These are phyloP conservation scores for Sphaerulina vaccinii DNA, from an alignment of 2,329 filamentous ascomycete genomes.

Conservation along the genomic window DNA sequence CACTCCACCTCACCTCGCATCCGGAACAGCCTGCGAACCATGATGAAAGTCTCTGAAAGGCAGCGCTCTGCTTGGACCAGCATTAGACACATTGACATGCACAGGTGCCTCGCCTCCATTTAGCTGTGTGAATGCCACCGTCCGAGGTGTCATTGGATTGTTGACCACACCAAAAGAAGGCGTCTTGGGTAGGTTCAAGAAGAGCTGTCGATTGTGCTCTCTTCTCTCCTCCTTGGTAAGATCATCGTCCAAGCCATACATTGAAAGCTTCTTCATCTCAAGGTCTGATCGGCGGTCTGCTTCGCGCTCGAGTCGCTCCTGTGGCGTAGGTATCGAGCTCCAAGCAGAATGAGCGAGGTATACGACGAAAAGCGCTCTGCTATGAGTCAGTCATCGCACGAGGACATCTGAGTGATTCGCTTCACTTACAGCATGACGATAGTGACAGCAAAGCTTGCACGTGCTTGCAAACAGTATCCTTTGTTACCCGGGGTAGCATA, in stretches of 20 bases:
- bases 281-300: constrained; percentile 30
- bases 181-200: constrained; percentile 44
- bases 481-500: constrained; percentile 50
- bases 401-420: background rate
- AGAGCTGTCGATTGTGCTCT: constrained; percentile 54
- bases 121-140: constrained; percentile 66
- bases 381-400: constrained; percentile 40
- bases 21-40: constrained; percentile 12
- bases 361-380: constrained; percentile 60
- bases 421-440: constrained; percentile 65
- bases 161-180: constrained; percentile 34
- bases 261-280: constrained; percentile 56
- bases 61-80: constrained; percentile 22
- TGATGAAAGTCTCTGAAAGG: constrained; percentile 34
- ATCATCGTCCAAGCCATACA: constrained; percentile 43
- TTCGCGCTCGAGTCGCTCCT: constrained; percentile 33
- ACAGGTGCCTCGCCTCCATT: constrained; percentile 29
- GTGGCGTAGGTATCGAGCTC: constrained; percentile 49
- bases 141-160: constrained; percentile 60
- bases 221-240: constrained; percentile 51
- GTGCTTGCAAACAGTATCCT: constrained; percentile 65
- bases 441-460: constrained; percentile 64
- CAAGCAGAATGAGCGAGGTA: constrained; percentile 61
- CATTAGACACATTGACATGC: constrained; percentile 6
- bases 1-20: constrained; percentile 22